A percentile compares a stretch with the other conserved stretches of the same genome.
Conservation (phyloP, 495 filamentous ascomycete genomes). For the Aspergillus hancockii region DNA sequence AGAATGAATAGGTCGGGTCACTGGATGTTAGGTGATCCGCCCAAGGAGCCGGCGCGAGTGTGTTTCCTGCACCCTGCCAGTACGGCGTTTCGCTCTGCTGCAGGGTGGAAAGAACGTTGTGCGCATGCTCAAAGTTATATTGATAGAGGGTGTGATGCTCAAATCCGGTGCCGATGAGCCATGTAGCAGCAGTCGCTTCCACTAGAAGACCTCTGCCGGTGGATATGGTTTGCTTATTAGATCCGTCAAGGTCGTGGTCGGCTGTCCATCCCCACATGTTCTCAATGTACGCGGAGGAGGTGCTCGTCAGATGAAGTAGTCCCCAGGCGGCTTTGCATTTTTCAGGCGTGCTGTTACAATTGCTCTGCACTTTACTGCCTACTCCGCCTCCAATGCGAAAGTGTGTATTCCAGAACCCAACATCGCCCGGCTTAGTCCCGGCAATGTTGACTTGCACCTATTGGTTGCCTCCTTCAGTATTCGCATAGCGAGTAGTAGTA, state of each 20-base stretch:
- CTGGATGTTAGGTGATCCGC: slow-evolving; percentile 31
- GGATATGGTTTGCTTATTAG: slow-evolving; percentile 42
- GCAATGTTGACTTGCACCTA: slow-evolving; percentile 53
- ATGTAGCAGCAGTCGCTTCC: slow-evolving; percentile 45
- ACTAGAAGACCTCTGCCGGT: slow-evolving; percentile 52
- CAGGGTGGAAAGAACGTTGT: slow-evolving; percentile 49
- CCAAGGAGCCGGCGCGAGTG: slow-evolving; percentile 49
- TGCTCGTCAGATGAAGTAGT: slow-evolving; percentile 48
- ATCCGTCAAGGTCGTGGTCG: slow-evolving; percentile 51
- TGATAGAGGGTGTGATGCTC: slow-evolving; percentile 54
- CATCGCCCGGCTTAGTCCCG: slow-evolving; percentile 52
- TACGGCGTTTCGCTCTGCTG: slow-evolving; percentile 51
- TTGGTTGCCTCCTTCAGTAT: background rate
- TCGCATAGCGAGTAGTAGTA: background rate
- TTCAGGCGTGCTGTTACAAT: slow-evolving; percentile 34
- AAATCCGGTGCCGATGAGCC: slow-evolving; percentile 44
- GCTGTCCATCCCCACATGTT: slow-evolving; percentile 62
- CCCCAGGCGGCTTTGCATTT: slow-evolving; percentile 54
- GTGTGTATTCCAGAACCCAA: slow-evolving; percentile 58
- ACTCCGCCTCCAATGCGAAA: slow-evolving; percentile 56
- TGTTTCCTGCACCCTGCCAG: slow-evolving; percentile 43
- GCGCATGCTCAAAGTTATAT: slow-evolving; percentile 48
- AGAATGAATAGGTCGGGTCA: slow-evolving; percentile 43
- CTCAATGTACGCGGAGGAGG: slow-evolving; percentile 55
- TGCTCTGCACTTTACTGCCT: slow-evolving; percentile 39